Conservation (phyloP, 495 filamentous ascomycete genomes). For the Neurospora sp. region DNA sequence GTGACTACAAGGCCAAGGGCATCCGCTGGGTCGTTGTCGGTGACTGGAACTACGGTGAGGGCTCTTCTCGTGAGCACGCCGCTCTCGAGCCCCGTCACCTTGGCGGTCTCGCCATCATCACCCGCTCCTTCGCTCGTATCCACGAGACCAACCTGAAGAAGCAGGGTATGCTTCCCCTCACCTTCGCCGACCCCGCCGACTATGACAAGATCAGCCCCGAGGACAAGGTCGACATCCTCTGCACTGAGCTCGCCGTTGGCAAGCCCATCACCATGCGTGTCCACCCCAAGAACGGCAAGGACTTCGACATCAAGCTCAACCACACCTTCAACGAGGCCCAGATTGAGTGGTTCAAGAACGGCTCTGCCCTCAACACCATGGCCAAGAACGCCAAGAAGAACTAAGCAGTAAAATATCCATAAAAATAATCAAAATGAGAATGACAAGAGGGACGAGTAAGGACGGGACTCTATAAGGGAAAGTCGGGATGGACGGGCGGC, state of each 20-base stretch:
- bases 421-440: constrained; percentile 10
- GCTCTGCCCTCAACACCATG: constrained; percentile 96
- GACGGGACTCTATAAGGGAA: constrained; percentile 5
- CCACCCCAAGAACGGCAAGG: constrained; percentile 72
- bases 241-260: constrained; percentile 85
- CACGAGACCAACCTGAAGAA: constrained; percentile 99
- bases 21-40: constrained; percentile 96
- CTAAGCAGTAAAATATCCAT: constrained; percentile 9
- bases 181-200: constrained; percentile 87
- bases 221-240: constrained; percentile 82
- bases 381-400: constrained; percentile 49
- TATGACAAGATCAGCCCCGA: constrained; percentile 94
- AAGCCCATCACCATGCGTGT: constrained; percentile 88
- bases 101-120: constrained; percentile 94
- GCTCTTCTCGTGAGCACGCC: constrained; percentile 93
- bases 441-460: constrained; percentile 6
- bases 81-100: constrained; percentile 96
- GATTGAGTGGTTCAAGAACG: constrained; percentile 97
- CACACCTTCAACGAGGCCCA: constrained; percentile 98
- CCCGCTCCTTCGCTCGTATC: constrained; percentile 93
- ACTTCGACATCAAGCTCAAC: constrained; percentile 72
- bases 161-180: constrained; percentile 98
- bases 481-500: constrained; percentile 13
- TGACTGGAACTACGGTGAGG: constrained; percentile 99
- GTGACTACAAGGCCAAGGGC: constrained; percentile 96